Evolutionary conservation across 768 basidiomycete genomes (phyloP), one percentile per base, ranked within the genome.

Genomic region (Amanita thiersii): DNA sequence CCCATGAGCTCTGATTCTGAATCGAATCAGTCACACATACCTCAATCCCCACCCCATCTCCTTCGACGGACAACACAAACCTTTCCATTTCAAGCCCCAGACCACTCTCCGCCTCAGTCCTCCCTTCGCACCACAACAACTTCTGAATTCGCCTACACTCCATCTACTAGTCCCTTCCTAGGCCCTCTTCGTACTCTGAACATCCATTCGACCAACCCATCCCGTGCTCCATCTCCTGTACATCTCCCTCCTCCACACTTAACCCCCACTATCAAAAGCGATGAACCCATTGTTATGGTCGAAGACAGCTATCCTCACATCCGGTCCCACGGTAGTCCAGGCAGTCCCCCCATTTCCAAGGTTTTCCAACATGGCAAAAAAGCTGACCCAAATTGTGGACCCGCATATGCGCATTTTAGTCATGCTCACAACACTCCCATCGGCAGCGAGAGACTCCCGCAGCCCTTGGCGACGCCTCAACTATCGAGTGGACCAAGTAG

Each of bases 121-220:
- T 50, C 57, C 29, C 48, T 57, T 15, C 46, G 58, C 37, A 57
- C 54, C 5, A 56, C 57, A 18, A 51, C 48, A 44, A 44, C 57
- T 38, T 48, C 55, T 39, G 65, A 66, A 25, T 57, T 65, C 49
- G 50, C 63, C 7, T 65, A 72, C 51, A 86, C 86, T 1, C 86
- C 86, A 1, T 81, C 79, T 14, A 80, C 84, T 1, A 84, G 81
- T 45, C 86, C 86, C 1, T 87, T 89, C 70, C 73, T 89, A 15
- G 86, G 81, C 0, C 83, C 84, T 2, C 61, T 89, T 49, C 72
- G 81, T 40, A 81, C 80, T 4, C 70, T 89, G 44, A 80, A 86
- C 51, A 73, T 88, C 32, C 82, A 86, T 52, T 81, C 79, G 1
- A 64, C 80, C 2, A 73, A 73, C 39, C 75, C 79, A 0, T 82